Evolutionary conservation across 306 rosid species (phyloP).

Genomic region (Styphnolobium japonicum): DNA sequence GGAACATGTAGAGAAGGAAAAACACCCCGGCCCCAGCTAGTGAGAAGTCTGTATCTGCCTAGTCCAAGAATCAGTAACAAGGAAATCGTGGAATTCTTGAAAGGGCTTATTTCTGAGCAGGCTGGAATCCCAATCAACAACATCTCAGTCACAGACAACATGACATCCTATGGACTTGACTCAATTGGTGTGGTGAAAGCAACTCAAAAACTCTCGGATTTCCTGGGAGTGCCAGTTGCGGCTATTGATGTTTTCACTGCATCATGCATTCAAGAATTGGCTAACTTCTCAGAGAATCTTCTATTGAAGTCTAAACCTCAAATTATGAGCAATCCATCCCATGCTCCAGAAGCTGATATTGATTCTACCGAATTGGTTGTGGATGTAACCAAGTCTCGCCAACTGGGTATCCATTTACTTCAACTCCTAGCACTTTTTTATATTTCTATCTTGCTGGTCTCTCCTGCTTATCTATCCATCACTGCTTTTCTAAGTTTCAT

Average conservation of each 20-base stretch:
- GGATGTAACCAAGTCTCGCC: constrained; percentile 53
- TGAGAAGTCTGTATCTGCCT: constrained; percentile 25
- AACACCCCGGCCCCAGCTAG: constrained; percentile 59
- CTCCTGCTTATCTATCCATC: constrained; percentile 73
- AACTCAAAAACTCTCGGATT: constrained; percentile 84
- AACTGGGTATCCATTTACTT: constrained; percentile 45
- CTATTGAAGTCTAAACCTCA: constrained; percentile 59
- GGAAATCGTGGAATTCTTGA: constrained; percentile 65
- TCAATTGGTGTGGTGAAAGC: constrained; percentile 90
- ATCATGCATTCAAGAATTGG: constrained; percentile 78
- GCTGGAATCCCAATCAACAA: constrained; percentile 54
- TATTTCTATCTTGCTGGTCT: constrained; percentile 48
- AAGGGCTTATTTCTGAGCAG: constrained; percentile 72
- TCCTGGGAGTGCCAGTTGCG: constrained; percentile 78
- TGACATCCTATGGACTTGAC: constrained; percentile 72
- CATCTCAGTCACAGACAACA: constrained; percentile 61
- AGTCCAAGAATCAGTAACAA: constrained; percentile 38
- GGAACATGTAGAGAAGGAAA: constrained; percentile 68
- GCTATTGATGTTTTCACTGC: constrained; percentile 89
- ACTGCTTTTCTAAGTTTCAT: constrained; percentile 46
- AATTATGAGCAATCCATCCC: constrained; percentile 30
- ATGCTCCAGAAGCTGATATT: constrained; percentile 40
- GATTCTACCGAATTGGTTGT: constrained; percentile 41
- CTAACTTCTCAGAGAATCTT: constrained; percentile 69
- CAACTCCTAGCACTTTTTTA: constrained; percentile 64